A percentile compares a stretch with the other conserved stretches of the same genome.
Conservation (phyloP, 768 basidiomycete species). For the Pleurotus citrinopileatus region DNA sequence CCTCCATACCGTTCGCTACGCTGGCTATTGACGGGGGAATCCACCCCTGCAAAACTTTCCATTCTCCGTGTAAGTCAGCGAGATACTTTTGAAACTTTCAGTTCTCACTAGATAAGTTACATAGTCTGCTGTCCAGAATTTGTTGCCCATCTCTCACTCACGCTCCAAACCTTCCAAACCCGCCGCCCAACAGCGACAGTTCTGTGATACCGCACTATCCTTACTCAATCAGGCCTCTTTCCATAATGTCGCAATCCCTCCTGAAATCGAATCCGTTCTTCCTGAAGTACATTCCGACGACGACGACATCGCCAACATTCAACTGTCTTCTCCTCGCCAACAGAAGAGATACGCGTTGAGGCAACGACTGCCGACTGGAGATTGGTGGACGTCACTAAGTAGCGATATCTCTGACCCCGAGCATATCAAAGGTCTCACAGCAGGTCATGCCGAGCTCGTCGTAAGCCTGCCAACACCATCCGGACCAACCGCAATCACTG, state of each 20-base stretch:
- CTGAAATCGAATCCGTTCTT: conserved; percentile 44
- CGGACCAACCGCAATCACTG: conserved; percentile 22
- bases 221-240: conserved; percentile 71
- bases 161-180: conserved; percentile 62
- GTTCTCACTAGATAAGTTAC: conserved; percentile 13
- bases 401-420: conserved; percentile 33
- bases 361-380: conserved; percentile 73
- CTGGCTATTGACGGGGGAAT: conserved; percentile 49
- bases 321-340: conserved; percentile 24
- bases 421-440: conserved; percentile 47
- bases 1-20: conserved; percentile 50
- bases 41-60: conserved; percentile 45
- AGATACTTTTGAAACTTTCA: conserved; percentile 10
- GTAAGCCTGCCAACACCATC: conserved; percentile 68
- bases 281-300: conserved; percentile 17
- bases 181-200: conserved; percentile 67
- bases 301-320: conserved; percentile 15
- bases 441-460: conserved; percentile 74
- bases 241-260: conserved; percentile 40
- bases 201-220: conserved; percentile 70
- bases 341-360: conserved; percentile 69
- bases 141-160: conserved; percentile 64
- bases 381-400: conserved; percentile 77
- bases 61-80: conserved; percentile 51
- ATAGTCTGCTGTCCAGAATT: conserved; percentile 62